phyloP scores from a whole-genome alignment of 139 green algal genomes.

The Diplosphaera chodatii region DNA sequence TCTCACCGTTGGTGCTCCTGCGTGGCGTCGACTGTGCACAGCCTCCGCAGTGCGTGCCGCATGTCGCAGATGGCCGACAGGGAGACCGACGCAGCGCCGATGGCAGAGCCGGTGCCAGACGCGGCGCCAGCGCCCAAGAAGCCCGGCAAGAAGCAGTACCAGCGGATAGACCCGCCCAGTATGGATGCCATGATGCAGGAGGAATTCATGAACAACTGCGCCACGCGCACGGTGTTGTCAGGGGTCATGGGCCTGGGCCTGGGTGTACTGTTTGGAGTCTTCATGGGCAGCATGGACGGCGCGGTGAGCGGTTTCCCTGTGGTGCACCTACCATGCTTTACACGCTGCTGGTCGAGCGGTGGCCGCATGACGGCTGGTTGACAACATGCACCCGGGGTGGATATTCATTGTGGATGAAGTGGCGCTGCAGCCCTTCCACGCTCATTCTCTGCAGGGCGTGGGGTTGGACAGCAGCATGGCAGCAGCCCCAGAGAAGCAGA shows the following conservation, averaged over 20 bases:
- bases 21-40: too few species aligned
- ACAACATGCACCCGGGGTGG: too few species aligned
- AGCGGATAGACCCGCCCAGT: constrained; percentile 49
- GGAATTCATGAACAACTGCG: constrained; percentile 94
- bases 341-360: too few species aligned
- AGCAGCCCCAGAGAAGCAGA: constrained; percentile 28
- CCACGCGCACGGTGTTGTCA: constrained; percentile 65
- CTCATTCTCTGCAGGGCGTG: constrained; percentile 20
- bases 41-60: too few species aligned
- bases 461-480: constrained; percentile 25
- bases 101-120: background rate
- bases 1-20: too few species aligned
- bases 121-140: background rate
- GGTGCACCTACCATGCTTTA: too few species aligned
- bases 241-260: constrained; percentile 64
- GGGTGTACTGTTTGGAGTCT: constrained; percentile 79
- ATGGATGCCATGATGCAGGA: constrained; percentile 58
- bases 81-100: background rate
- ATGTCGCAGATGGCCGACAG: background rate
- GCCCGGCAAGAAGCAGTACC: constrained; percentile 20
- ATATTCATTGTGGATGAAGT: too few species aligned
- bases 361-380: too few species aligned
- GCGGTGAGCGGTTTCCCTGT: constrained; percentile 17
- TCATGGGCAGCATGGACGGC: constrained; percentile 73
- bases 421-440: too few species aligned